Conservation (phyloP, 2,329 filamentous ascomycete species). For the Colletotrichum sansevieriae region DNA sequence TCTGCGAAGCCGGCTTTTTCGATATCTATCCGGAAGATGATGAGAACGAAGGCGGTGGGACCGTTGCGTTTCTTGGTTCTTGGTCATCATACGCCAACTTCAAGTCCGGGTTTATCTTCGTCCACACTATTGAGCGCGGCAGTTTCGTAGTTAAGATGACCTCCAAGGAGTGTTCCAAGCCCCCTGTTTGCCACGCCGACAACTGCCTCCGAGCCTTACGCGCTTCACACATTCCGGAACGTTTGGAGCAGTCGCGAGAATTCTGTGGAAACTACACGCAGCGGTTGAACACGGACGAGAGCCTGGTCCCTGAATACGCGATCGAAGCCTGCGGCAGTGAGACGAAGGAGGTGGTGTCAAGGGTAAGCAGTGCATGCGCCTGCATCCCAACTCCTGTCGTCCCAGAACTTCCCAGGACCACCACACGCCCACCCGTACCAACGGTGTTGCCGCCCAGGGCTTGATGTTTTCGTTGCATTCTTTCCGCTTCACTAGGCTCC, state of each 20-base stretch:
- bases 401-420: conserved; percentile 45
- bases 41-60: conserved; percentile 43
- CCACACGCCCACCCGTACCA: conserved; percentile 43
- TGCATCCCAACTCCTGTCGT: conserved; percentile 44
- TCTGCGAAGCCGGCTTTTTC: conserved; percentile 60
- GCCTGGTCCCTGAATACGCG: conserved; percentile 41
- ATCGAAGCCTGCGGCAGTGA: conserved; percentile 38
- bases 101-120: conserved; percentile 44
- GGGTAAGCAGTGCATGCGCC: conserved; percentile 44
- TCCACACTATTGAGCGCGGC: conserved; percentile 45
- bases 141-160: conserved; percentile 45
- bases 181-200: conserved; percentile 43
- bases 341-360: conserved; percentile 32
- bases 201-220: conserved; percentile 44
- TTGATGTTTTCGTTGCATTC: too few species aligned
- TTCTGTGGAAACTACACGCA: conserved; percentile 43
- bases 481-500: too few species aligned
- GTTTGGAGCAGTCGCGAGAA: conserved; percentile 42
- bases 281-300: conserved; percentile 33
- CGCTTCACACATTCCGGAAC: conserved; percentile 38
- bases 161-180: conserved; percentile 40
- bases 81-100: conserved; percentile 45
- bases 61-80: conserved; percentile 40
- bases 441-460: conserved; percentile 43
- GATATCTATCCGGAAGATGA: conserved; percentile 57